Percentiles rank a stretch among this genome's conserved stretches.
Evolutionary conservation across 352 stramenopile genomes (phyloP).

Genomic region (Phytopythium vexans): DNA sequence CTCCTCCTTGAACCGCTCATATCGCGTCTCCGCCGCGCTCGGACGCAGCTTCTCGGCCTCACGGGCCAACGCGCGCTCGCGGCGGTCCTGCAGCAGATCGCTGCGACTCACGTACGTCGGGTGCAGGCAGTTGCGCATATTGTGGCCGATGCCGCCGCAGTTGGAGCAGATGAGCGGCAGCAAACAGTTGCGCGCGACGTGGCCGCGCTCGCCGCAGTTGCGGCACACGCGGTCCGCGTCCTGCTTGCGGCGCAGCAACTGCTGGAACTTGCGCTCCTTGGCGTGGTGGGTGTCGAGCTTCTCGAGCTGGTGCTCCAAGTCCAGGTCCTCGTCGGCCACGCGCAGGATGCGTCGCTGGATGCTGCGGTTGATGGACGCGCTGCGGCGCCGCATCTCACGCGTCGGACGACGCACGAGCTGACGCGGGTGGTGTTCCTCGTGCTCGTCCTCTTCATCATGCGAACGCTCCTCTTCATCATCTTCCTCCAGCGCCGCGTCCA

Average conservation of each 20-base stretch:
- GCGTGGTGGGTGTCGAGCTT: conserved; percentile 30
- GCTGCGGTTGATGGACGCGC: conserved; percentile 4
- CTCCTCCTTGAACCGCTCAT: conserved; percentile 48
- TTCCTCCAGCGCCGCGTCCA: conserved; percentile 1
- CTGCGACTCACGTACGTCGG: conserved; percentile 15
- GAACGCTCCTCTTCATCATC: conserved; percentile 4
- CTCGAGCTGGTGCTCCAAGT: conserved; percentile 75
- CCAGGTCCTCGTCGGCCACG: conserved; percentile 38
- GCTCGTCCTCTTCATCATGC: conserved; percentile 4
- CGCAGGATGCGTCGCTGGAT: conserved; percentile 20
- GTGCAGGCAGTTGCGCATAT: conserved; percentile 42
- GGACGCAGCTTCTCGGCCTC: conserved; percentile 10
- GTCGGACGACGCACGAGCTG: neutral
- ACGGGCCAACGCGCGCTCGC: neutral
- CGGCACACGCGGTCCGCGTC: conserved; percentile 64
- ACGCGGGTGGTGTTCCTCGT: neutral
- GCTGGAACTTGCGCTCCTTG: conserved; percentile 61
- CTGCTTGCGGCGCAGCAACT: conserved; percentile 48
- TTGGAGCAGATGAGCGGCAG: conserved; percentile 76
- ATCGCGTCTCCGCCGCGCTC: conserved; percentile 23
- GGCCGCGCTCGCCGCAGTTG: conserved; percentile 75
- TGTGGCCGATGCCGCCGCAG: conserved; percentile 71
- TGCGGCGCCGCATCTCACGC: conserved; percentile 5
- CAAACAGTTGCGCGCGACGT: conserved; percentile 65
- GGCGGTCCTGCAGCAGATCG: conserved; percentile 11